Percentiles rank a stretch among this genome's conserved stretches.
Evolutionary conservation across 257 asterid species (phyloP).

Genomic region (Rauvolfia tetraphylla): DNA sequence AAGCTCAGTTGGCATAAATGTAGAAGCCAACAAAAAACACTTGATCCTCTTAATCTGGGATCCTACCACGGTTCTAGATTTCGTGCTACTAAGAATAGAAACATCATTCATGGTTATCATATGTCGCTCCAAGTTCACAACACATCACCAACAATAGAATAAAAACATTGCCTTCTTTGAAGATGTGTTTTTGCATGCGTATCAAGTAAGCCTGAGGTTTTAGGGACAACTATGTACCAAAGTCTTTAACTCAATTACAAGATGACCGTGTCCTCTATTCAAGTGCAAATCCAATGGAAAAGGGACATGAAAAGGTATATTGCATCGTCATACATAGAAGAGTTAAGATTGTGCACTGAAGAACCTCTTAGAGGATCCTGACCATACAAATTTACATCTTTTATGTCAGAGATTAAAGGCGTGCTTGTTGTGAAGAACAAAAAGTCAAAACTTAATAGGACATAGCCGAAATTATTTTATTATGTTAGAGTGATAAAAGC

Average conservation of each 20-base stretch:
- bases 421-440: background rate
- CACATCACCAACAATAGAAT: background rate
- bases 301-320: background rate
- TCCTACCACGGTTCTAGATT: background rate
- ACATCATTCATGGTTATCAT: background rate
- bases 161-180: background rate
- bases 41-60: background rate
- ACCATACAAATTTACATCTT: background rate
- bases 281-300: background rate
- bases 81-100: background rate
- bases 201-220: background rate
- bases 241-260: background rate
- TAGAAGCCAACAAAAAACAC: background rate
- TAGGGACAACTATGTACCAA: background rate
- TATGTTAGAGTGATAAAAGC: background rate
- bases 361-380: background rate
- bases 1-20: background rate
- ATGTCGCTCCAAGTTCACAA: background rate
- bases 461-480: background rate
- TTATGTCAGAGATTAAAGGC: background rate
- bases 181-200: background rate
- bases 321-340: background rate
- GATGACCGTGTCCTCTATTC: background rate
- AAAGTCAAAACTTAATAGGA: background rate
- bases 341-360: background rate